These are phyloP conservation scores for Ophiostoma sp. DNA, from an alignment of 2,329 filamentous ascomycete species.

Conservation along the genomic window DNA sequence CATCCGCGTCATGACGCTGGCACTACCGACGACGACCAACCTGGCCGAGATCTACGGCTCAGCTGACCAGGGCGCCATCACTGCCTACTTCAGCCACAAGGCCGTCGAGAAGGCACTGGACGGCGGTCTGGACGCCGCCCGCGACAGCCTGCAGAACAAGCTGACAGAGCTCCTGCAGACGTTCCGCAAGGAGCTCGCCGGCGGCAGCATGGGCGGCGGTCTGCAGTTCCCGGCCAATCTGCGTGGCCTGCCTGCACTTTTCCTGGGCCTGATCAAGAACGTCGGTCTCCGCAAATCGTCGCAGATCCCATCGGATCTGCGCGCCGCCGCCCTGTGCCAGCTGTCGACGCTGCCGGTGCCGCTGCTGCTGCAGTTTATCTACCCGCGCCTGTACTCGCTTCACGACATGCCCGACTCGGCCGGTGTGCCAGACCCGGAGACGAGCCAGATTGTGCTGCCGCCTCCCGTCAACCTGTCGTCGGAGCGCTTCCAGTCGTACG, in stretches of 20 bases:
- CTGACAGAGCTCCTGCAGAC: conserved; percentile 87
- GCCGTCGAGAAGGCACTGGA: conserved; percentile 86
- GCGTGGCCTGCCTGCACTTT: conserved; percentile 79
- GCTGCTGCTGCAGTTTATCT: conserved; percentile 88
- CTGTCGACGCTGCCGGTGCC: conserved; percentile 91
- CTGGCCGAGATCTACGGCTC: conserved; percentile 90
- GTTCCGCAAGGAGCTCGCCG: conserved; percentile 93
- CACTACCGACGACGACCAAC: conserved; percentile 85
- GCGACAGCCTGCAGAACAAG: conserved; percentile 87
- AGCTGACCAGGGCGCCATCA: conserved; percentile 88
- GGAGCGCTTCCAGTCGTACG: conserved; percentile 79
- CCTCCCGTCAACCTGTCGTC: conserved; percentile 81
- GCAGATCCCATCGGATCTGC: conserved; percentile 88
- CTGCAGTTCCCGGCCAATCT: conserved; percentile 93
- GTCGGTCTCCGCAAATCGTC: conserved; percentile 88
- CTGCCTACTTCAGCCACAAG: conserved; percentile 94
- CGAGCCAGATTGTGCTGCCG: conserved; percentile 83
- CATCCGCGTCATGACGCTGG: conserved; percentile 89
- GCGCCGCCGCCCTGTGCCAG: conserved; percentile 85
- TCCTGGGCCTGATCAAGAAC: conserved; percentile 93
- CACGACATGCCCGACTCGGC: conserved; percentile 96
- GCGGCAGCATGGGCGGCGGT: conserved; percentile 90
- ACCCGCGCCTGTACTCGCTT: conserved; percentile 75
- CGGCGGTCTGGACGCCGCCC: conserved; percentile 74
- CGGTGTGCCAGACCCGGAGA: conserved; percentile 76